Evolutionary conservation across 768 basidiomycete species (phyloP).

Genomic region (Pisolithus microcarpus): DNA sequence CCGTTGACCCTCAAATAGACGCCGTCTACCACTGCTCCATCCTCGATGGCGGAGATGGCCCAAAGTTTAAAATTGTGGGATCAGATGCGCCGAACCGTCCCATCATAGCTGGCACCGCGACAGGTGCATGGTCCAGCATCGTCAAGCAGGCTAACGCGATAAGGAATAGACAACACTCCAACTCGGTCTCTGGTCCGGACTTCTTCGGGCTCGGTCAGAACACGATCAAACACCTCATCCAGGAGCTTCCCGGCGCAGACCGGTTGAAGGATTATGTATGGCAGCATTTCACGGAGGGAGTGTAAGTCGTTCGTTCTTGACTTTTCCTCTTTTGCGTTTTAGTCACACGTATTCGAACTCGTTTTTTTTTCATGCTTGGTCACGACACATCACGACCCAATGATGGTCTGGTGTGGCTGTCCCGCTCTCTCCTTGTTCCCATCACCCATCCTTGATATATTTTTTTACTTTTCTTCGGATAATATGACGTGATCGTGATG

Average conservation of each 20-base stretch:
- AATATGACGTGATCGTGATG: constrained; percentile 26
- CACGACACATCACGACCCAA: neutral
- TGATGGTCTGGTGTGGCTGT: constrained; percentile 1
- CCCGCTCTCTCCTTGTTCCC: constrained; percentile 12
- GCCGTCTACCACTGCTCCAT: constrained; percentile 80
- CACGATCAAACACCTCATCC: constrained; percentile 85
- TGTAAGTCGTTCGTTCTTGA: constrained; percentile 43
- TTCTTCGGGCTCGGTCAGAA: constrained; percentile 85
- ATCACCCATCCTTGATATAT: constrained; percentile 13
- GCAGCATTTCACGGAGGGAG: constrained; percentile 82
- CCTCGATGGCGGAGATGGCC: constrained; percentile 76
- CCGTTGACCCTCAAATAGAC: constrained; percentile 55
- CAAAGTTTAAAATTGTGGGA: constrained; percentile 79
- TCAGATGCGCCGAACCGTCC: constrained; percentile 64
- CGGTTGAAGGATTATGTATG: constrained; percentile 74
- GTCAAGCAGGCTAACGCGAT: constrained; percentile 78
- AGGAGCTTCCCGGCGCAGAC: constrained; percentile 70
- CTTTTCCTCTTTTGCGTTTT: constrained; percentile 1
- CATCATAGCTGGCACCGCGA: constrained; percentile 80
- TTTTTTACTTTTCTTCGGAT: constrained; percentile 19
- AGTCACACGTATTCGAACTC: neutral
- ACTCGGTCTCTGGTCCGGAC: constrained; percentile 83
- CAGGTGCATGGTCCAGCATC: constrained; percentile 80
- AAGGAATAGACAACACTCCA: constrained; percentile 75
- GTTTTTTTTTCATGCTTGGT: neutral